Evolutionary conservation across 2,329 filamentous ascomycete species (phyloP).

Genomic region (Epichloe amarillans): DNA sequence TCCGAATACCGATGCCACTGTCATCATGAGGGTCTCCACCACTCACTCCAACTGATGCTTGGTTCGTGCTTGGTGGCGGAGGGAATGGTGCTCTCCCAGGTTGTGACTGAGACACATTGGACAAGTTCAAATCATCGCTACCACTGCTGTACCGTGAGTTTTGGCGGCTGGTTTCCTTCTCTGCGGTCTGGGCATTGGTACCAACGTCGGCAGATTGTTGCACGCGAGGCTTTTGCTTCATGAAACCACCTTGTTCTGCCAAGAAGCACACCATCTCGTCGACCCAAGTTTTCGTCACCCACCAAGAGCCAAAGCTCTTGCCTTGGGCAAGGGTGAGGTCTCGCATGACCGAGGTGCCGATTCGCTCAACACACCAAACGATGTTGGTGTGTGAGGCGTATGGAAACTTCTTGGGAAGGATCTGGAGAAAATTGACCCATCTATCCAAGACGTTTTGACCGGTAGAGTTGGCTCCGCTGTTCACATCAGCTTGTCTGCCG

Average conservation of each 20-base stretch:
- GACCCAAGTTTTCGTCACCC: conserved; percentile 90
- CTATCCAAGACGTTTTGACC: conserved; percentile 61
- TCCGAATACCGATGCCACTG: conserved; percentile 60
- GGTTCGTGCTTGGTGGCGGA: conserved; percentile 27
- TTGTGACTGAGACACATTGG: conserved; percentile 33
- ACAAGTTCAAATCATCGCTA: conserved; percentile 32
- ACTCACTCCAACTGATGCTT: conserved; percentile 23
- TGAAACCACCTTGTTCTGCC: conserved; percentile 80
- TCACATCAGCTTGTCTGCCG: conserved; percentile 22
- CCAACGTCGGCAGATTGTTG: conserved; percentile 15
- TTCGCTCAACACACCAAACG: conserved; percentile 60
- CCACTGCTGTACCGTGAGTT: conserved; percentile 29
- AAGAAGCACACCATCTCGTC: conserved; percentile 91
- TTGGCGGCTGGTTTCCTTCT: conserved; percentile 22
- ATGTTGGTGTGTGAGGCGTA: conserved; percentile 60
- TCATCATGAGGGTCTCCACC: conserved; percentile 48
- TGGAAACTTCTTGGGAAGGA: conserved; percentile 57
- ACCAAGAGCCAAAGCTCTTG: conserved; percentile 80
- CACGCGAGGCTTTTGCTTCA: conserved; percentile 41
- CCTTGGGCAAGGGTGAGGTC: conserved; percentile 70
- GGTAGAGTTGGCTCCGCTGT: conserved; percentile 16
- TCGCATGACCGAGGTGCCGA: conserved; percentile 65
- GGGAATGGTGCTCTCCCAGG: conserved; percentile 37
- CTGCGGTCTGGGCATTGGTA: conserved; percentile 21
- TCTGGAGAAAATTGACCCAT: conserved; percentile 61